Evolutionary conservation across 2,329 filamentous ascomycete species (phyloP).

Genomic region (Diaporthe nobilis): DNA sequence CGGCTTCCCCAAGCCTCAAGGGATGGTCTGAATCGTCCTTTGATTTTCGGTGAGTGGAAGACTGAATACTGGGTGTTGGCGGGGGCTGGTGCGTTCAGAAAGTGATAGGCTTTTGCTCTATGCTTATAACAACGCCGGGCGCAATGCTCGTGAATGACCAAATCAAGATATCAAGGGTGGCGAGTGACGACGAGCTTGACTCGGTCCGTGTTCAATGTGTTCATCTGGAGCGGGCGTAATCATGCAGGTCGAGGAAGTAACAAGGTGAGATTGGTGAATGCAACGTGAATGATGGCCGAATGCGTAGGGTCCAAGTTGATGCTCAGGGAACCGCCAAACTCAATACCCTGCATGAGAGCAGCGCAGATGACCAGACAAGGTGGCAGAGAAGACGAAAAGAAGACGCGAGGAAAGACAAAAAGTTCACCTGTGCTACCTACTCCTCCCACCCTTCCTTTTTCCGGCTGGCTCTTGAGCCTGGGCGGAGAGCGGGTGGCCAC

Average conservation of each 20-base stretch:
- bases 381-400: conserved; percentile 23
- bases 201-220: conserved; percentile 9
- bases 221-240: conserved; percentile 28
- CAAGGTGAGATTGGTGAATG: conserved; percentile 33
- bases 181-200: conserved; percentile 10
- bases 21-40: background rate
- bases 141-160: conserved; percentile 19
- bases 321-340: conserved; percentile 1
- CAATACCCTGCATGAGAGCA: conserved; percentile 18
- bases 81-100: background rate
- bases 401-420: conserved; percentile 1
- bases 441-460: conserved; percentile 24
- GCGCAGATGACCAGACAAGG: background rate
- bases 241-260: conserved; percentile 25
- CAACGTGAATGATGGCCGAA: background rate
- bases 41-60: background rate
- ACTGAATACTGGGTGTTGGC: background rate
- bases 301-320: conserved; percentile 31
- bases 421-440: conserved; percentile 36
- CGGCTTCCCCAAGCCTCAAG: background rate
- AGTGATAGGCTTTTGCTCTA: background rate
- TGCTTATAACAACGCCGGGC: background rate
- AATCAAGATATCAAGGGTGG: conserved; percentile 13
- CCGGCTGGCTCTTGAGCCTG: conserved; percentile 30
- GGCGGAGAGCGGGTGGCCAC: conserved; percentile 34